Evolutionary conservation across 2,329 filamentous ascomycete genomes (phyloP), one percentile per base, ranked within the genome.

Genomic region (Sporothrix pallida): DNA sequence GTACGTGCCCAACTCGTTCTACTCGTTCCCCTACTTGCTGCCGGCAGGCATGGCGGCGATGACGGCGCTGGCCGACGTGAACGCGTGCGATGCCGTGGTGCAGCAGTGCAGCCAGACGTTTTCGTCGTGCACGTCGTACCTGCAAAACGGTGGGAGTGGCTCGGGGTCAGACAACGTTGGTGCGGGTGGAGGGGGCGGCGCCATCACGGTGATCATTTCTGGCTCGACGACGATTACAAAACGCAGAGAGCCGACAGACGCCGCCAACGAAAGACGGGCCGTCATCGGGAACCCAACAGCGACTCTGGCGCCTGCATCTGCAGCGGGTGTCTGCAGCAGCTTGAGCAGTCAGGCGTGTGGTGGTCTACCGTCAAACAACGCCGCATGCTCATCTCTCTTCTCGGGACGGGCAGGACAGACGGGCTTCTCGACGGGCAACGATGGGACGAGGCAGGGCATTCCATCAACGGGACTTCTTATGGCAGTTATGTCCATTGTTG

Each of bases 21-120:
- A 90, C 79, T 84, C 86, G 12, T 91, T 90, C 79, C 89, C 89
- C 1, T 87, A 87, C 77, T 84, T 89, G 70, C 81, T 83, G 65
- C 72, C 75, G 8, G 37, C 69, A 10, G 62, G 69, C 58, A 20
- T 72, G 1, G 73, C 44, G 5, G 74, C 26, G 0, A 67, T 73
- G 2, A 88, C 86, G 0, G 84, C 83, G 13, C 89, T 88, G 75
- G 78, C 81, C 74, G 85, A 89, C 76, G 79, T 81, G 20, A 86
- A 81, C 15, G 84, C 84, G 6, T 91, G 89, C 78, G 83, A 84
- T 3, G 83, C 85, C 0, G 88, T 88, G 17, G 81, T 86, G 67
- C 81, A 79, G 56, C 83, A 85, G 72, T 91, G 89, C 80, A 84
- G 84, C 62, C 78, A 80, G 26, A 89, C 90, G 78, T 89, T 87